Evolutionary conservation across 139 green algal genomes (phyloP).

Genomic region (Chlorella sp.): DNA sequence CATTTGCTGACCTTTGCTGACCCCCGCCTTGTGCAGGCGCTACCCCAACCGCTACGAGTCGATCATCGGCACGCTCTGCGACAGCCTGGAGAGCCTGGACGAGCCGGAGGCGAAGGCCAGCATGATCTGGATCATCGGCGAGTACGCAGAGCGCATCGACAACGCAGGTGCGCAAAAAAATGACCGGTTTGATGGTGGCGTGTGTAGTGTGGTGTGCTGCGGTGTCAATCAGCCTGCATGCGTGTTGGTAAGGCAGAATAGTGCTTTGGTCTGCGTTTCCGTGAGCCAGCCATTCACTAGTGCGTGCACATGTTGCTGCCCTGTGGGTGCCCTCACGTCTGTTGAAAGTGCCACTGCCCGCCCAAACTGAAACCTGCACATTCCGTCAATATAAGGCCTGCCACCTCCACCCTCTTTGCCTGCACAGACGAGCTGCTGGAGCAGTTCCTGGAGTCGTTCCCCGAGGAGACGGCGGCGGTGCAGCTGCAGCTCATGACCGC

Average conservation of each 20-base stretch:
- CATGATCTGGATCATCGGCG: constrained; percentile 99
- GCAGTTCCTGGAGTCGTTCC: constrained; percentile 96
- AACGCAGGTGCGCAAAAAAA: constrained; percentile 69
- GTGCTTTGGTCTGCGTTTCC: too few species aligned
- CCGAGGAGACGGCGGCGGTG: constrained; percentile 90
- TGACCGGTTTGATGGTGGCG: too few species aligned
- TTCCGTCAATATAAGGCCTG: too few species aligned
- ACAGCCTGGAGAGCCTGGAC: constrained; percentile 95
- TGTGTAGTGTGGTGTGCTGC: too few species aligned
- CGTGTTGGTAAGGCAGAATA: too few species aligned
- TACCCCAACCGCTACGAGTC: constrained; percentile 96
- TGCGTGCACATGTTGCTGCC: too few species aligned
- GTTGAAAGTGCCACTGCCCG: too few species aligned
- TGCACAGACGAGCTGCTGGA: constrained; percentile 95
- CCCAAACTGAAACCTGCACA: too few species aligned
- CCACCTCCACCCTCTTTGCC: too few species aligned
- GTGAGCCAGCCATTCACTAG: too few species aligned
- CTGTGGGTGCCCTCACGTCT: too few species aligned
- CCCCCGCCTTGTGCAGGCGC: constrained; percentile 40
- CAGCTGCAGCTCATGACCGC: constrained; percentile 99
- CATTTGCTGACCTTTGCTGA: not conserved
- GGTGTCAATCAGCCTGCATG: too few species aligned
- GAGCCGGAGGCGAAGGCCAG: constrained; percentile 95
- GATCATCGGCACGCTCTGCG: constrained; percentile 96
- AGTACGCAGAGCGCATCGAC: constrained; percentile 99